Evolutionary conservation across 2,329 filamentous ascomycete genomes (phyloP).

Genomic region (Triangularia setosa): DNA sequence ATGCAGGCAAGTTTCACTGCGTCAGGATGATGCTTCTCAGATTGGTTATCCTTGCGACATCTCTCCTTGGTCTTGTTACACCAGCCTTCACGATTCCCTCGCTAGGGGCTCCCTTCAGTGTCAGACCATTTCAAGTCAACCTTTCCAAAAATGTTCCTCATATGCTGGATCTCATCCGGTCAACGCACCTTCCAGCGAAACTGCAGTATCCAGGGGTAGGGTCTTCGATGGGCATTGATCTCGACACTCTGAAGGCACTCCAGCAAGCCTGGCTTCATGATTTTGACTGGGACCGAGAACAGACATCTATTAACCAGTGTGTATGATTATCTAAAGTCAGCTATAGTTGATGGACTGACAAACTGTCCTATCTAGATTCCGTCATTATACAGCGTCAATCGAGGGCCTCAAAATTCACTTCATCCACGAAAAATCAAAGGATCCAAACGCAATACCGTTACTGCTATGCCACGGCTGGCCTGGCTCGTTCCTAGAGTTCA

Average conservation of each 20-base stretch:
- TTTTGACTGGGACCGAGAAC: conserved; percentile 15
- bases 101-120: not conserved
- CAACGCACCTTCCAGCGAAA: conserved; percentile 7
- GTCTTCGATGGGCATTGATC: conserved; percentile 6
- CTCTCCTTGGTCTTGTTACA: not conserved
- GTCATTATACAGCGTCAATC: conserved; percentile 12
- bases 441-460: conserved; percentile 22
- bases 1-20: not conserved
- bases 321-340: not conserved
- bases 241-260: conserved; percentile 4
- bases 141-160: conserved; percentile 6
- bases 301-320: conserved; percentile 11
- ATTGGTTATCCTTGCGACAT: not conserved
- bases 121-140: conserved; percentile 8
- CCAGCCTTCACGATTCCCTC: not conserved
- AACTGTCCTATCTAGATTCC: not conserved
- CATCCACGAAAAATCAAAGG: conserved; percentile 16
- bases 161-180: conserved; percentile 9
- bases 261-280: conserved; percentile 5
- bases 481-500: conserved; percentile 46
- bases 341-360: not conserved
- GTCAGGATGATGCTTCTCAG: not conserved
- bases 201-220: not conserved
- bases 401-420: conserved; percentile 14
- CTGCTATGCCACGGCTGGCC: conserved; percentile 34